Evolutionary conservation across 2,329 filamentous ascomycete species (phyloP).

Genomic region (Scedosporium apiospermum): DNA sequence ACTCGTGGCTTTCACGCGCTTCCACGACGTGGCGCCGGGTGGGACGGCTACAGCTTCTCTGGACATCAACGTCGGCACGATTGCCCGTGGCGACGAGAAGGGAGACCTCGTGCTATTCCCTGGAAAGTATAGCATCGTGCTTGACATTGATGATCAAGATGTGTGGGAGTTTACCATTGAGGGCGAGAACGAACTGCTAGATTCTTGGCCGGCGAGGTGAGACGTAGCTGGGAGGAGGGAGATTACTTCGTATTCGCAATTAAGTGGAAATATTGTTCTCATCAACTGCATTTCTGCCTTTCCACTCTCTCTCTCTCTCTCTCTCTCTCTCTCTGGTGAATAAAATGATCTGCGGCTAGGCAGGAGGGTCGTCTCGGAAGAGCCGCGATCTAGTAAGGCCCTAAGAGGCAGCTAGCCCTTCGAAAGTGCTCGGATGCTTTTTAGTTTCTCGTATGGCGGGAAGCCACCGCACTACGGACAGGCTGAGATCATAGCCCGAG

Average conservation of each 20-base stretch:
- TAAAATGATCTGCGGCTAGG: no score
- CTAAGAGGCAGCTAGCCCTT: no score
- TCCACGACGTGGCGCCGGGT: slow-evolving; percentile 3
- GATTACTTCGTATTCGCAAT: background rate
- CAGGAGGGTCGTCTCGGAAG: no score
- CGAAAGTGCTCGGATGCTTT: no score
- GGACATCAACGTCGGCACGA: slow-evolving; percentile 4
- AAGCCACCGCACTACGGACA: no score
- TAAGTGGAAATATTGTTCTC: background rate
- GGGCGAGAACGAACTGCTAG: slow-evolving; percentile 1
- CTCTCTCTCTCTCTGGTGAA: no score
- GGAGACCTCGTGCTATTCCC: slow-evolving; percentile 5
- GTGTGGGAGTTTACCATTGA: slow-evolving; percentile 2
- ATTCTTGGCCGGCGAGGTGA: slow-evolving; percentile 2
- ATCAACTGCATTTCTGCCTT: background rate
- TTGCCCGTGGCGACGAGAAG: background rate
- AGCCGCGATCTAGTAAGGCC: no score
- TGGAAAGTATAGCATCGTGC: slow-evolving; percentile 1
- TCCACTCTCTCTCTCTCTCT: no score
- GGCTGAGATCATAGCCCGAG: no score
- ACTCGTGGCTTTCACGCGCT: slow-evolving; percentile 20
- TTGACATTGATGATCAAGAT: slow-evolving; percentile 2
- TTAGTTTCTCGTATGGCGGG: no score
- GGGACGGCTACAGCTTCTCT: background rate
- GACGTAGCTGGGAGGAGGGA: background rate